A percentile compares a stretch with the other conserved stretches of the same genome.
phyloP scores from a whole-genome alignment of 2,329 filamentous ascomycete species.

The Paecilomyces formosus region DNA sequence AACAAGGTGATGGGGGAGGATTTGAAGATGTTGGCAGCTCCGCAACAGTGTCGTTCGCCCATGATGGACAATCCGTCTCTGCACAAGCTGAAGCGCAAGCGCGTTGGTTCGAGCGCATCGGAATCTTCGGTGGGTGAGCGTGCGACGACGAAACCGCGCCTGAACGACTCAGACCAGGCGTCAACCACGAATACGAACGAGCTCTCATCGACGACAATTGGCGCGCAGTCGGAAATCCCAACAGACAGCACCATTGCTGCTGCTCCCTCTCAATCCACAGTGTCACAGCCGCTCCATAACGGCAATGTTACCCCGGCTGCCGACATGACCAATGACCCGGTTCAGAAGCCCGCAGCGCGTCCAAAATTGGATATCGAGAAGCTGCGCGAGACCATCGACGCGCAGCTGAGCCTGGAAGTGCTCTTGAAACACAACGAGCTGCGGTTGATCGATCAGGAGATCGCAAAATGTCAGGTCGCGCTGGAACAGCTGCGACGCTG shows the following conservation, averaged over 20 bases:
- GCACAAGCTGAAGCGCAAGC: conserved; percentile 53
- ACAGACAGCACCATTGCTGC: neutral
- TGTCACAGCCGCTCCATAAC: neutral
- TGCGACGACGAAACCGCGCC: conserved; percentile 23
- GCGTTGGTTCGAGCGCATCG: conserved; percentile 42
- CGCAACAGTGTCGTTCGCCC: conserved; percentile 25
- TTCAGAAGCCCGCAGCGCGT: conserved; percentile 11
- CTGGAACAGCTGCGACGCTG: conserved; percentile 91
- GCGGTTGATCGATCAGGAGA: conserved; percentile 87
- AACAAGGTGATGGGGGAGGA: conserved; percentile 39
- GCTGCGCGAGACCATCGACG: conserved; percentile 67
- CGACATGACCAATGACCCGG: conserved; percentile 7
- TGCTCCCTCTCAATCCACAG: neutral
- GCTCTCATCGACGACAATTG: neutral
- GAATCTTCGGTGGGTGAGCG: conserved; percentile 19
- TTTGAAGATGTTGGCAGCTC: conserved; percentile 35
- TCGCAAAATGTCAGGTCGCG: conserved; percentile 89
- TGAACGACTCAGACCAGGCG: conserved; percentile 15
- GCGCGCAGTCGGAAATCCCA: neutral
- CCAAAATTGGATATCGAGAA: conserved; percentile 32
- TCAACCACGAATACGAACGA: conserved; percentile 11
- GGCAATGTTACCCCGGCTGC: conserved; percentile 3
- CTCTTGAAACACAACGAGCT: conserved; percentile 91
- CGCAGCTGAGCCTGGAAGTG: conserved; percentile 86
- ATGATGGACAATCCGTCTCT: conserved; percentile 20